A percentile compares a stretch with the other conserved stretches of the same genome.
Conservation (phyloP, 202 grass and related monocot species). For the Bolboschoenoplectus hybrid region DNA sequence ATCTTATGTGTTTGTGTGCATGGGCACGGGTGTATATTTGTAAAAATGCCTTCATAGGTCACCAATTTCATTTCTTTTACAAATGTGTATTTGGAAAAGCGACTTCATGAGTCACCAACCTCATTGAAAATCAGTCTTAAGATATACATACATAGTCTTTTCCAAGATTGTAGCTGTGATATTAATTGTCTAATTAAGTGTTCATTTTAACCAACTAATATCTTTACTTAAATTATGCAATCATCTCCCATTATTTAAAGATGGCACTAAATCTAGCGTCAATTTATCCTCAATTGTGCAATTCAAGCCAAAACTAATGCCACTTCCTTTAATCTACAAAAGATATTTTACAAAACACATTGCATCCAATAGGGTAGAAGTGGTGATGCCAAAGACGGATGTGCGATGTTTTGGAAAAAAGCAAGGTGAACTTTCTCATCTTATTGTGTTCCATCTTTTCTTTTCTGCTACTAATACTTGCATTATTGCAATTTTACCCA, state of each 20-base stretch:
- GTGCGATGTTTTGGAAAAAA: slow-evolving; percentile 93
- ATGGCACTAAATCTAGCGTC: neutral
- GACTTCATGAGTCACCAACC: neutral
- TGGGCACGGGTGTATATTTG: neutral
- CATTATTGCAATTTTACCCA: slow-evolving; percentile 26
- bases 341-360: slow-evolving; percentile 38
- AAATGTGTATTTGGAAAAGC: neutral
- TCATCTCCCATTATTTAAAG: neutral
- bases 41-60: neutral
- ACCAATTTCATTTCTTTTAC: neutral
- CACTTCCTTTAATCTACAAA: slow-evolving; percentile 32
- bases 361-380: slow-evolving; percentile 52
- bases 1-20: neutral
- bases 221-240: neutral
- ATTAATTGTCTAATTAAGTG: slow-evolving; percentile 1
- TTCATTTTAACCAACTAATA: neutral
- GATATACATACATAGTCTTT: neutral
- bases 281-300: neutral
- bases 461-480: slow-evolving; percentile 10
- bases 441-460: slow-evolving; percentile 32
- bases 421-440: slow-evolving; percentile 41
- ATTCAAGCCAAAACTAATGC: slow-evolving; percentile 5
- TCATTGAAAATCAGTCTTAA: neutral
- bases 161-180: neutral
- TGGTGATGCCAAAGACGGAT: slow-evolving; percentile 81